Evolutionary conservation across 306 rosid species (phyloP), one percentile per base, ranked within the genome.

Genomic region (Gynostemma pentaphyllum): DNA sequence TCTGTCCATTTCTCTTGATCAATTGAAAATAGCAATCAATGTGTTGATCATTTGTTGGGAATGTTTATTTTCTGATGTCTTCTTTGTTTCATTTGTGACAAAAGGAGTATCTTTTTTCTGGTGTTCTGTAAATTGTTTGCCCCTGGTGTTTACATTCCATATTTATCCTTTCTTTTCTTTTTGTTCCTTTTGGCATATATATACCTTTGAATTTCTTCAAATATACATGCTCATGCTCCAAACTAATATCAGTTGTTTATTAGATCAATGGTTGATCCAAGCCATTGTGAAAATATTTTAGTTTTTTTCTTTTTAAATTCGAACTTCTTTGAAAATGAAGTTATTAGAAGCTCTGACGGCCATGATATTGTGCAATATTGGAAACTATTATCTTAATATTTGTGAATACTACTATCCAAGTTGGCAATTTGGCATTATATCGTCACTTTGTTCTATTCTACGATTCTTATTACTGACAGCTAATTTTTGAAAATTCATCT

Each of bases 381-480:
- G 13, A 55, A 7, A 30, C 42, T 30, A 30, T 55, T 29, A 15
- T 28, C 22, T 53, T 53, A 19, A 30, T 29, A 16, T 55, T 30
- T n/a, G 14, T 55, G 37, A 32, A 32, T 32, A 32, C 3, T 32
- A 7, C n/a, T 53, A n/a, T 14, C 61, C 61, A 15, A 10, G 40
- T 21, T 28, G 22, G 6, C 36, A 53, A 53, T 14, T n/a, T 28
- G 22, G 9, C 26, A 54, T 16, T 29, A 32, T 32, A 1, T 39
- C 61, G 16, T 30, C 42, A 29, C 26, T 29, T 55, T 9, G 18
- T 62, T 36, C 10, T 68, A 50, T 62, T 36, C 10, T 68, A 50
- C 50, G 49, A 56, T 27, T 39, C 36, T 37, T 51, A 77, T 62
- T 64, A 62, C 68, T 66, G 40, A 79, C 64, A 70, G 67, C 50